Evolutionary conservation across 305 asterid genomes (phyloP).

Genomic region (Euphrasia arctica): DNA sequence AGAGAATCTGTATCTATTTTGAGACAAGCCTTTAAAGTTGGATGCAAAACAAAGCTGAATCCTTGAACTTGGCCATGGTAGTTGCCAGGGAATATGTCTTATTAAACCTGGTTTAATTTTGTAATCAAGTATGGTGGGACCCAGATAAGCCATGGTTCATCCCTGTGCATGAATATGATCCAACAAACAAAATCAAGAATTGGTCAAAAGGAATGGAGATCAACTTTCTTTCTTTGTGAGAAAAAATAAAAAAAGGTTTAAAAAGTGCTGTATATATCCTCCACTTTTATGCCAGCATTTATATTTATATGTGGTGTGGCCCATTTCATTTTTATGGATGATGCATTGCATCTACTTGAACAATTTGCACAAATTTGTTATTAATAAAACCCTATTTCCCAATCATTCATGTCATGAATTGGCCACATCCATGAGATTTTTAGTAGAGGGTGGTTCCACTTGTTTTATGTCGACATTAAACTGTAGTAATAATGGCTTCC

Average conservation of each 20-base stretch:
- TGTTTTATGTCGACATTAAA: constrained; percentile 30
- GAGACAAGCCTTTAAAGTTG: neutral
- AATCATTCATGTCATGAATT: constrained; percentile 64
- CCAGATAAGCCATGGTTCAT: constrained; percentile 24
- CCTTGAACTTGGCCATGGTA: neutral
- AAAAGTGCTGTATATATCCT: constrained; percentile 34
- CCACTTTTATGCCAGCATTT: constrained; percentile 32
- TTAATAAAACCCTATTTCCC: constrained; percentile 26
- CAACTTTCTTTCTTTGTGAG: constrained; percentile 30
- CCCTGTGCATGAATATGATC: constrained; percentile 58
- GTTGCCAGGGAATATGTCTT: constrained; percentile 14
- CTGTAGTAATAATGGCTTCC: neutral
- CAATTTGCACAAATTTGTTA: neutral
- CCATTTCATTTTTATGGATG: constrained; percentile 40
- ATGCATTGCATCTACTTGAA: constrained; percentile 50
- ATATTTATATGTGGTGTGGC: constrained; percentile 25
- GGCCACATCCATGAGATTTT: constrained; percentile 71
- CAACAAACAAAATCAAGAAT: constrained; percentile 40
- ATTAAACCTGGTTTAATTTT: constrained; percentile 36
- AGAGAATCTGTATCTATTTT: neutral
- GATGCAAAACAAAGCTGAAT: neutral
- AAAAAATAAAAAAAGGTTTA: neutral
- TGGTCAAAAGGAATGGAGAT: constrained; percentile 40
- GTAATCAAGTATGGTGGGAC: constrained; percentile 27
- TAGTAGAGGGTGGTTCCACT: constrained; percentile 34